Evolutionary conservation across 2,329 filamentous ascomycete species (phyloP), one percentile per base, ranked within the genome.

Genomic region (Pseudogymnoascus sp.): DNA sequence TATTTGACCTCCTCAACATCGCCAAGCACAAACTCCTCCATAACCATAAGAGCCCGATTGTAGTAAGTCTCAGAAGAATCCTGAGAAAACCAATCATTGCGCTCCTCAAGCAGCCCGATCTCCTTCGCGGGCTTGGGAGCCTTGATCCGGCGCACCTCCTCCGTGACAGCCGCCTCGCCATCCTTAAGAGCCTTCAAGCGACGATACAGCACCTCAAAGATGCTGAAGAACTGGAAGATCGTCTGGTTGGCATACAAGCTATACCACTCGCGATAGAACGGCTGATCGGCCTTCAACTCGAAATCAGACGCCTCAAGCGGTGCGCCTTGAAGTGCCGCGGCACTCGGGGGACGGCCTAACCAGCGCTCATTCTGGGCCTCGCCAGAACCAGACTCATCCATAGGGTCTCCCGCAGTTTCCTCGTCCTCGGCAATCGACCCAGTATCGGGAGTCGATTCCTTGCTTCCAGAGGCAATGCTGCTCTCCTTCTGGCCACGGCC

Each of bases 201-300:
- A 70, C 87, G 85, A 76, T 96, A 97, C 4, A 99, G 80, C n/a
- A 89, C 89, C 72, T 96, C 87, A 74, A 99, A 95, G 65, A 96
- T 88, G 69, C 89, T 90, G 79, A 99, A 89, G 81, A 99, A 97
- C 76, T 95, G 93, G 73, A 92, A 96, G 65, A 99, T 88, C 3
- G 89, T 91, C 70, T 91, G 85, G 74, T 97, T 97, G 74, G 88
- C 88, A 78, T 96, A 99, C 73, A 97, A 86, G 73, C 93, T 93
- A 79, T 91, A 96, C 76, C 85, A 87, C 9, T 87, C 86, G 56
- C 93, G 89, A 68, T 83, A 82, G 76, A 95, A 96, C 64, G 90
- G 87, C 61, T 92, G 89, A 65, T 96, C 91, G 65, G 77, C 89
- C 80, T 83, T 93, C 70, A 84, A 84, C 76, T 82, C 86, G 72